Evolutionary conservation across 495 filamentous ascomycete genomes (phyloP).

Genomic region (Xylaria bambusicola): DNA sequence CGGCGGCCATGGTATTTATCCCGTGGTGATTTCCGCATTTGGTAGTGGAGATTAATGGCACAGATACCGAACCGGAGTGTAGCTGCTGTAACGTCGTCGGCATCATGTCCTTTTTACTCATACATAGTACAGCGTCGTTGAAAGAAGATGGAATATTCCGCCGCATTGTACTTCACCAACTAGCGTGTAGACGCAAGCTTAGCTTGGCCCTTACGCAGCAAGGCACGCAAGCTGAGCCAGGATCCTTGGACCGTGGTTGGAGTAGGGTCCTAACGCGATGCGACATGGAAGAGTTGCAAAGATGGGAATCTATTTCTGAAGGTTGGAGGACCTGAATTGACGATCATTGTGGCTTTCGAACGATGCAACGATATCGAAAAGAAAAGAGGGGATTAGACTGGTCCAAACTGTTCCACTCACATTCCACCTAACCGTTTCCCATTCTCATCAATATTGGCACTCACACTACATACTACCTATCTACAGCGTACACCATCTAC

Average conservation of each 20-base stretch:
- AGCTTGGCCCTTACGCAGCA: background rate
- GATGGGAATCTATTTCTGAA: background rate
- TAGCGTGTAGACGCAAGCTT: background rate
- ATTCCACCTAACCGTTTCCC: background rate
- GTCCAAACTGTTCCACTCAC: slow-evolving; percentile 6
- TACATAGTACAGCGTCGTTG: too few relatives aligned
- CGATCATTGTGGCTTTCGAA: slow-evolving; percentile 1
- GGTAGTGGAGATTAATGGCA: background rate
- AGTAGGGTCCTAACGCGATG: slow-evolving; percentile 1
- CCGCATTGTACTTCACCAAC: slow-evolving; percentile 4
- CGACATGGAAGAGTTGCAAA: background rate
- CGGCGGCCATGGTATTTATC: background rate
- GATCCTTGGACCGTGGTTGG: slow-evolving; percentile 5
- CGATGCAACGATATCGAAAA: background rate
- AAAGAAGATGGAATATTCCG: too few relatives aligned
- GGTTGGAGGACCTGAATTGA: background rate
- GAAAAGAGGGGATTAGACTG: background rate
- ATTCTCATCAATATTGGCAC: slow-evolving; percentile 9
- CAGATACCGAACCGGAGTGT: background rate
- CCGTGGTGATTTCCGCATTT: background rate
- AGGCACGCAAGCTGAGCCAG: slow-evolving; percentile 9
- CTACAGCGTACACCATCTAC: background rate
- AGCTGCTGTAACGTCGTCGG: background rate
- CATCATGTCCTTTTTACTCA: too few relatives aligned
- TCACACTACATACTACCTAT: background rate